Conservation (phyloP, 202 grass and related monocot genomes). For the Brachypodium distachyon region DNA sequence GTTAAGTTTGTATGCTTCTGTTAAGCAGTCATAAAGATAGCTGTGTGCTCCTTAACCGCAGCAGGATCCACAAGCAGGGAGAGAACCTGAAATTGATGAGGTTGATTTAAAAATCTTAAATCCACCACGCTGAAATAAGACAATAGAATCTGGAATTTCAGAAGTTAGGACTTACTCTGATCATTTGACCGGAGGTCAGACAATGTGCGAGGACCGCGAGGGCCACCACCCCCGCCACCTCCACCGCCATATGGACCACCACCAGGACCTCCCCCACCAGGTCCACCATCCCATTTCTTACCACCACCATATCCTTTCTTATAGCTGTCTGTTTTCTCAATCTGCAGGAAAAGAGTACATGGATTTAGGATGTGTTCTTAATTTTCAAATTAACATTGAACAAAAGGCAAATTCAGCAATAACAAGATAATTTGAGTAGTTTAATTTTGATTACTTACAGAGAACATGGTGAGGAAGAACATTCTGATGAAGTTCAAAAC, state of each 20-base stretch:
- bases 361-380: neutral
- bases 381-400: neutral
- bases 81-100: slow-evolving; percentile 57
- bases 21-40: neutral
- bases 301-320: slow-evolving; percentile 68
- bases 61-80: slow-evolving; percentile 97
- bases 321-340: slow-evolving; percentile 74
- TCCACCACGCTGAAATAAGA: neutral
- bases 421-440: neutral
- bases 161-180: slow-evolving; percentile 57
- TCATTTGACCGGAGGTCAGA: slow-evolving; percentile 63
- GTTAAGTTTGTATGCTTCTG: neutral
- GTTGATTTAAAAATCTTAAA: neutral
- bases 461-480: slow-evolving; percentile 92
- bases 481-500: slow-evolving; percentile 58
- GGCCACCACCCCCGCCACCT: slow-evolving; percentile 34
- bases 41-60: slow-evolving; percentile 44
- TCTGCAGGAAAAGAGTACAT: slow-evolving; percentile 34
- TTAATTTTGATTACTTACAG: slow-evolving; percentile 33
- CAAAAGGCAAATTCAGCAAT: neutral
- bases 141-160: neutral
- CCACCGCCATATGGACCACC: slow-evolving; percentile 65
- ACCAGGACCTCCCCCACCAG: slow-evolving; percentile 72
- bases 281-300: slow-evolving; percentile 99
- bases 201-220: slow-evolving; percentile 58